phyloP scores from a whole-genome alignment of 2,329 filamentous ascomycete species.

The Diplodia sapinea region DNA sequence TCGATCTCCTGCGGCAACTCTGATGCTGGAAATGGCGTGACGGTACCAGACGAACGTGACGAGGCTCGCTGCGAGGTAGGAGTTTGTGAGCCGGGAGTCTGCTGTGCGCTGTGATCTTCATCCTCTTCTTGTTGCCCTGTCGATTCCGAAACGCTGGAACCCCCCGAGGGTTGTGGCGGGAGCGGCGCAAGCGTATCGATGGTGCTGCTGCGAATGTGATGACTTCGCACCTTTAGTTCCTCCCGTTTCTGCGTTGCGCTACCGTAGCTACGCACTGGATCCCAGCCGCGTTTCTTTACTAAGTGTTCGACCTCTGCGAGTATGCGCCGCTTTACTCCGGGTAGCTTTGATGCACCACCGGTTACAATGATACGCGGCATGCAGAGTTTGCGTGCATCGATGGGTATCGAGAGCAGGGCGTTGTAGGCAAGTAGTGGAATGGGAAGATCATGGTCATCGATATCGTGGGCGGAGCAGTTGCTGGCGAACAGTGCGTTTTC shows the following conservation, averaged over 20 bases:
- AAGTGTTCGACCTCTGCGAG: conserved; percentile 74
- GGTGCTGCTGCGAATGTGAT: conserved; percentile 17
- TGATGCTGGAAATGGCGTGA: conserved; percentile 43
- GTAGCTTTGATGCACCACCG: conserved; percentile 77
- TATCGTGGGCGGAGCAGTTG: conserved; percentile 59
- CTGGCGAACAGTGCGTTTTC: conserved; percentile 75
- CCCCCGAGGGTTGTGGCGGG: neutral
- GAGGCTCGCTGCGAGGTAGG: conserved; percentile 16
- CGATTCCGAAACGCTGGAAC: neutral
- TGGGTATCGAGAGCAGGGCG: conserved; percentile 73
- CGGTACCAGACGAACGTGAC: conserved; percentile 27
- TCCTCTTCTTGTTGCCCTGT: conserved; percentile 19
- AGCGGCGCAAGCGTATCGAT: conserved; percentile 24
- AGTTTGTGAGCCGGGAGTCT: conserved; percentile 1
- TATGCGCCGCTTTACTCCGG: conserved; percentile 79
- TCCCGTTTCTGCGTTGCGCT: conserved; percentile 53
- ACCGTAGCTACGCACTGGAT: conserved; percentile 73
- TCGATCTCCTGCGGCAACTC: conserved; percentile 59
- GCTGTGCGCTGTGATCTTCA: conserved; percentile 3
- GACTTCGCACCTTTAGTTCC: conserved; percentile 31
- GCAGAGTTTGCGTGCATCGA: conserved; percentile 82
- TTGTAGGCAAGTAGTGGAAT: conserved; percentile 78
- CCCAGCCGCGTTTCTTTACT: conserved; percentile 75
- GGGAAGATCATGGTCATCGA: conserved; percentile 87
- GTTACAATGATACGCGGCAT: conserved; percentile 89